phyloP scores from a whole-genome alignment of 2,329 filamentous ascomycete genomes.

The Exophiala alcalophila region DNA sequence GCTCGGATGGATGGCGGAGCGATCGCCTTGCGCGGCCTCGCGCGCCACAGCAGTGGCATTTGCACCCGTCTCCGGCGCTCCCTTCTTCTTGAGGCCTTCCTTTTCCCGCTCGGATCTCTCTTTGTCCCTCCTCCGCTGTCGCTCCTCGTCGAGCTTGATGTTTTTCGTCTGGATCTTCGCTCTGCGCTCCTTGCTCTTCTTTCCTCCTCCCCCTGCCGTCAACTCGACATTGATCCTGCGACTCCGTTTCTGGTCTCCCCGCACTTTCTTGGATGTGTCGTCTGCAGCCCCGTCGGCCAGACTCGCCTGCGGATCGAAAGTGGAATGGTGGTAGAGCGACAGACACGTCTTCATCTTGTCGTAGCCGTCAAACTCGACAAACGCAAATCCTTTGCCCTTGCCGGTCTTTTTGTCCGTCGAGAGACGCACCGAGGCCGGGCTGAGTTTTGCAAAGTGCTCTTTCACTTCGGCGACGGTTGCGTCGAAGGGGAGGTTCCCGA shows the following conservation, averaged over 20 bases:
- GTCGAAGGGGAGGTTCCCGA: conserved; percentile 85
- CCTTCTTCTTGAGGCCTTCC: conserved; percentile 36
- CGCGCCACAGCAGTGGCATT: conserved; percentile 15
- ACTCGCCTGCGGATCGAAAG: conserved; percentile 60
- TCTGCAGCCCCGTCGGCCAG: conserved; percentile 19
- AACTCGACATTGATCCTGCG: conserved; percentile 90
- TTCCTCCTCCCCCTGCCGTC: conserved; percentile 81
- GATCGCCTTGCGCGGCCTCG: conserved; percentile 29
- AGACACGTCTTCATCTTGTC: conserved; percentile 91
- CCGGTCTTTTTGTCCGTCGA: conserved; percentile 64
- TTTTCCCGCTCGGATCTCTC: conserved; percentile 34
- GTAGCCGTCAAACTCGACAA: conserved; percentile 83
- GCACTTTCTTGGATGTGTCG: conserved; percentile 1
- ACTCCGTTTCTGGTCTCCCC: conserved; percentile 34
- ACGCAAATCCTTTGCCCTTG: conserved; percentile 73
- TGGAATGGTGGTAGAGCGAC: conserved; percentile 82
- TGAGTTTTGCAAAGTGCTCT: conserved; percentile 74
- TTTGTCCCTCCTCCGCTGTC: conserved; percentile 50
- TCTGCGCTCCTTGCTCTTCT: conserved; percentile 68
- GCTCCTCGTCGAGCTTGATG: conserved; percentile 71
- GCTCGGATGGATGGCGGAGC: conserved; percentile 45
- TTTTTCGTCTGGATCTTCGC: conserved; percentile 85
- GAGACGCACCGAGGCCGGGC: conserved; percentile 68
- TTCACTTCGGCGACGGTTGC: conserved; percentile 68
- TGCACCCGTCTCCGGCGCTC: conserved; percentile 29